Evolutionary conservation across 1,284 basidiomycete species (phyloP).

Genomic region (Cystobasidium slooffiae): DNA sequence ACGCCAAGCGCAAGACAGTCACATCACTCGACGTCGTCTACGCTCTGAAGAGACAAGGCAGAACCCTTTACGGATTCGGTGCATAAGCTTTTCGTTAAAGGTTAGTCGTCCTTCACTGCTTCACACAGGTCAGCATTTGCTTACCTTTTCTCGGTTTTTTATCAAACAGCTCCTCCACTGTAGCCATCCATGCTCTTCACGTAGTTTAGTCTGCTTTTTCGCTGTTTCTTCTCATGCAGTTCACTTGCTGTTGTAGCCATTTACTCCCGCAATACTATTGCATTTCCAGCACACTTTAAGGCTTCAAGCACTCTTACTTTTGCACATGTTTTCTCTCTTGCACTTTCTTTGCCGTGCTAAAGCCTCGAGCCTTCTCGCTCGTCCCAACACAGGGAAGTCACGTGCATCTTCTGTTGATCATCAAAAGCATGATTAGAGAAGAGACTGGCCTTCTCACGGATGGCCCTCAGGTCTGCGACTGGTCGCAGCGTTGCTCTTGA

Average conservation of each 20-base stretch:
- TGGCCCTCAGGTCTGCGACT: no score
- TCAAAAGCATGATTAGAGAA: no score
- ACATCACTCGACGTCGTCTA: constrained; percentile 89
- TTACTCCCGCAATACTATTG: constrained; percentile 9
- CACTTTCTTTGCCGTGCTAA: background rate
- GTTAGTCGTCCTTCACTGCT: background rate
- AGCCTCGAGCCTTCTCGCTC: no score
- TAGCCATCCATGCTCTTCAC: constrained; percentile 10
- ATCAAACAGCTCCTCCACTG: constrained; percentile 2
- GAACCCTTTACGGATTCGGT: constrained; percentile 70
- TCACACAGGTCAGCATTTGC: background rate
- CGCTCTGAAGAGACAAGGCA: constrained; percentile 72
- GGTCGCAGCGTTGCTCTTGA: no score
- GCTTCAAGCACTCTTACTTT: background rate
- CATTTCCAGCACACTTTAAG: background rate
- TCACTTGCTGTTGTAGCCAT: constrained; percentile 17
- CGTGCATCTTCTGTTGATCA: no score
- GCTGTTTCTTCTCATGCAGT: constrained; percentile 17
- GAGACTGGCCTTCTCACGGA: no score
- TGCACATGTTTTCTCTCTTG: background rate
- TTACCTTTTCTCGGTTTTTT: background rate
- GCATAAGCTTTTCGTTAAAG: constrained; percentile 29
- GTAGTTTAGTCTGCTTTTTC: background rate
- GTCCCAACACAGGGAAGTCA: no score
- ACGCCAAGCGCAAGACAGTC: constrained; percentile 89